Conservation (phyloP, 345 rosid species). For the Eucalyptus albens region DNA sequence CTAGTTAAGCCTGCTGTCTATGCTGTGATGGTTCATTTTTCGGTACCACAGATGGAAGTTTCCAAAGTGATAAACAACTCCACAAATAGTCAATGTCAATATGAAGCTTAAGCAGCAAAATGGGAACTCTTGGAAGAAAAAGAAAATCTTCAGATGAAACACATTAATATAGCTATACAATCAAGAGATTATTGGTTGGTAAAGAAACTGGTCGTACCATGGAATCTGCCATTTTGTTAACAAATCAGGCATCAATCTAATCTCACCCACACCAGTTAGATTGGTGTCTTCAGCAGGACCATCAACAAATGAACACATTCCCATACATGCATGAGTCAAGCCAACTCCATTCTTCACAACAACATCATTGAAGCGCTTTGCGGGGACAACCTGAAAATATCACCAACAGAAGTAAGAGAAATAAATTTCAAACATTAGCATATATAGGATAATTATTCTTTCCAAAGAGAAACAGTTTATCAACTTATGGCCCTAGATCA, state of each 20-base stretch:
- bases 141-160: not conserved
- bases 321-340: slow-evolving; percentile 76
- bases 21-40: not conserved
- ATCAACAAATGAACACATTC: slow-evolving; percentile 68
- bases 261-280: slow-evolving; percentile 75
- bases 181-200: not conserved
- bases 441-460: not conserved
- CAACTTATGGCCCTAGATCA: not conserved
- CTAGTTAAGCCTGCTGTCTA: not conserved
- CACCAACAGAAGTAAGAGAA: not conserved
- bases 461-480: not conserved
- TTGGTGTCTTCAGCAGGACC: slow-evolving; percentile 70
- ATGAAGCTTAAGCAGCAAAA: not conserved
- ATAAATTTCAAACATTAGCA: not conserved
- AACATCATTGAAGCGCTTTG: slow-evolving; percentile 47
- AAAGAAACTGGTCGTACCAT: slow-evolving; percentile 32
- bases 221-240: slow-evolving; percentile 61
- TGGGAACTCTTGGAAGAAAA: not conserved
- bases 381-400: slow-evolving; percentile 58
- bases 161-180: not conserved
- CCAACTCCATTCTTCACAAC: slow-evolving; percentile 70
- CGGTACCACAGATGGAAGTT: not conserved
- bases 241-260: slow-evolving; percentile 83
- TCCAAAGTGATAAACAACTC: not conserved
- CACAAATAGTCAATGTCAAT: not conserved